These are phyloP conservation scores for Venustampulla echinocandica DNA, from an alignment of 495 filamentous ascomycete species.

Conservation along the genomic window DNA sequence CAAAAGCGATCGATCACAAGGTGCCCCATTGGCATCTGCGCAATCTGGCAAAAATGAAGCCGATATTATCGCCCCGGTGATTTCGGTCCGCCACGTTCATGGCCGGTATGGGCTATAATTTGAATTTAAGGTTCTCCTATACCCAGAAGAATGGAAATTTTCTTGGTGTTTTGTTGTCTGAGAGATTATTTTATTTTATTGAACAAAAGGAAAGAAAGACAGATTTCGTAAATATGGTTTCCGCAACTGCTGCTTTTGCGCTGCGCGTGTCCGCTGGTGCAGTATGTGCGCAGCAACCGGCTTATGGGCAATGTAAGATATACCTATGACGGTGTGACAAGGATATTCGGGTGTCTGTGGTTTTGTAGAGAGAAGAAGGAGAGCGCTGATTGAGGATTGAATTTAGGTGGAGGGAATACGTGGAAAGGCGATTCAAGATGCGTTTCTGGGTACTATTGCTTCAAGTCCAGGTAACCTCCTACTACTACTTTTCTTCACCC, in stretches of 20 bases:
- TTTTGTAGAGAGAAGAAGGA: neutral
- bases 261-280: neutral
- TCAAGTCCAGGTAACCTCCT: slow-evolving; percentile 6
- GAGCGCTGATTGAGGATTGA: neutral
- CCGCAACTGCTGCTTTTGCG: neutral
- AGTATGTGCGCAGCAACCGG: slow-evolving; percentile 9
- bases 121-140: neutral
- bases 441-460: slow-evolving; percentile 18
- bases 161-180: too few species aligned
- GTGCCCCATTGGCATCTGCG: neutral
- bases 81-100: slow-evolving; percentile 12
- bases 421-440: slow-evolving; percentile 20
- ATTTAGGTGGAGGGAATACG: slow-evolving; percentile 15
- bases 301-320: slow-evolving; percentile 17
- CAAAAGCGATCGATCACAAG: too few species aligned
- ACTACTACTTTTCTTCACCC: neutral
- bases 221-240: slow-evolving; percentile 1
- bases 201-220: slow-evolving; percentile 1
- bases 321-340: too few species aligned
- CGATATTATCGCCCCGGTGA: slow-evolving; percentile 11
- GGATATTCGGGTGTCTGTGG: too few species aligned
- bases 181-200: neutral
- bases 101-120: neutral
- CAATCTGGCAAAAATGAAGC: slow-evolving; percentile 20
- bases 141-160: neutral